Evolutionary conservation across 148 eudicot species (phyloP), one percentile per base, ranked within the genome.

Genomic region (Rhododendron mucronatum): DNA sequence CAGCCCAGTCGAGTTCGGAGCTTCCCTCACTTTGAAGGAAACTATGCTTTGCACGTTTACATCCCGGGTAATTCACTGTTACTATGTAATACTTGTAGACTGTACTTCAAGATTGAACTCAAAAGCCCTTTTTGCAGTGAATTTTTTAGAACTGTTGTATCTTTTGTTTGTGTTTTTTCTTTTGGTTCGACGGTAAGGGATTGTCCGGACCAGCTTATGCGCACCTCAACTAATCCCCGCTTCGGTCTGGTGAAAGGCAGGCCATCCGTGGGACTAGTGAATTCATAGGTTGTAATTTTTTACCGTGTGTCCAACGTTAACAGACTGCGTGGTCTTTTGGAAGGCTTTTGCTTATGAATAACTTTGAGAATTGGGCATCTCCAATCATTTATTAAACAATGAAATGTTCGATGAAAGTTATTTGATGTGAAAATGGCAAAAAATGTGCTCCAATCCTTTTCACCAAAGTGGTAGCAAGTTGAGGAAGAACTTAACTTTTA

Each of bases 1-100:
- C 90, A 92, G 85, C 84, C 92, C 23, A 86, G 83, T 83, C 89
- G 99, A 83, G 88, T 93, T 85, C 95, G 99, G 88, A 92, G 91
- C 91, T 96, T 96, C 30, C 98, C 98, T 76, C 99, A 96, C 78
- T 91, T 96, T 51, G 93, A 96, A 53, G 98, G 99, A n/a, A 96
- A 96, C 87, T 95, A 89, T 57, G 97, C 99, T 83, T 77, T 96
- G 53, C 99, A 96, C 89, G 97, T 96, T 61, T 96, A 91, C 86
- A 96, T 96, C 78, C 97, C 98, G 85, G 98, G 99, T 92, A 74
- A 82, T 37, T 73, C 18, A 51, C 18, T 37, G 26, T 79, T 35
- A 6, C 55, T 23, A 9, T 71, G 3, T n/a, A 85, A 39, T 23
- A 2, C 12, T 84, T 23, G 12, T 80, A 23, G 2, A 53, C 57